A percentile compares a stretch with the other conserved stretches of the same genome.
Evolutionary conservation across 495 filamentous ascomycete genomes (phyloP).

Genomic region (Annulohypoxylon stygium): DNA sequence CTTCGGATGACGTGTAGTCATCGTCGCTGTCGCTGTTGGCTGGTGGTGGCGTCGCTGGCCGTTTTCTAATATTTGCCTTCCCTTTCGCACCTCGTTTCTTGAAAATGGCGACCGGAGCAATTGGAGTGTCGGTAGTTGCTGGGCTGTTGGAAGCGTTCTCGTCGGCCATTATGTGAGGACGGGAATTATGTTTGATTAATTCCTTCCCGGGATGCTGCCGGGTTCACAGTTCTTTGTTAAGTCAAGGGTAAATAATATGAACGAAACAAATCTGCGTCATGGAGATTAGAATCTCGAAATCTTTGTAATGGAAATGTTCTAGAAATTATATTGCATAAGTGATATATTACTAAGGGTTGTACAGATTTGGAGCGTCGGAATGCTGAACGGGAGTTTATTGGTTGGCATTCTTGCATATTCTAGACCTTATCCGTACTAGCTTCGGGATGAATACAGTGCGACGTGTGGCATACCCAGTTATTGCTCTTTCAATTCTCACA

Average conservation of each 20-base stretch:
- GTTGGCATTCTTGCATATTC: background rate
- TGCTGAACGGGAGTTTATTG: background rate
- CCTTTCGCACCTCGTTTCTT: conserved; percentile 85
- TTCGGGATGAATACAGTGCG: conserved; percentile 30
- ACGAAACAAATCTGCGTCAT: conserved; percentile 17
- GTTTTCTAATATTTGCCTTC: conserved; percentile 85
- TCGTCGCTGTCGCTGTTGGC: conserved; percentile 67
- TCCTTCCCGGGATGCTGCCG: background rate
- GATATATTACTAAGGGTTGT: conserved; percentile 25
- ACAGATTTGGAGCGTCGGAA: background rate
- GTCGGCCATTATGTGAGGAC: conserved; percentile 42
- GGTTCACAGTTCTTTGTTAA: background rate
- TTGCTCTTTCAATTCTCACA: conserved; percentile 19
- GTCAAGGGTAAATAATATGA: background rate
- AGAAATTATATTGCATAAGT: conserved; percentile 35
- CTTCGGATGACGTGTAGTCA: conserved; percentile 81
- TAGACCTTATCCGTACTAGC: conserved; percentile 12
- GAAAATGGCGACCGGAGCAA: conserved; percentile 74
- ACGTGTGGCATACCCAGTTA: conserved; percentile 7
- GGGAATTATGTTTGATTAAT: background rate
- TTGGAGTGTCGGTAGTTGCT: conserved; percentile 48
- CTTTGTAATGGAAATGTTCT: conserved; percentile 33
- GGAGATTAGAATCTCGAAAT: background rate
- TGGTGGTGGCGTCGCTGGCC: conserved; percentile 82
- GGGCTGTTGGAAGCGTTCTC: conserved; percentile 45